Percentiles rank a stretch among this genome's conserved stretches.
Evolutionary conservation across 306 rosid genomes (phyloP).

Genomic region (Castanopsis chinensis): DNA sequence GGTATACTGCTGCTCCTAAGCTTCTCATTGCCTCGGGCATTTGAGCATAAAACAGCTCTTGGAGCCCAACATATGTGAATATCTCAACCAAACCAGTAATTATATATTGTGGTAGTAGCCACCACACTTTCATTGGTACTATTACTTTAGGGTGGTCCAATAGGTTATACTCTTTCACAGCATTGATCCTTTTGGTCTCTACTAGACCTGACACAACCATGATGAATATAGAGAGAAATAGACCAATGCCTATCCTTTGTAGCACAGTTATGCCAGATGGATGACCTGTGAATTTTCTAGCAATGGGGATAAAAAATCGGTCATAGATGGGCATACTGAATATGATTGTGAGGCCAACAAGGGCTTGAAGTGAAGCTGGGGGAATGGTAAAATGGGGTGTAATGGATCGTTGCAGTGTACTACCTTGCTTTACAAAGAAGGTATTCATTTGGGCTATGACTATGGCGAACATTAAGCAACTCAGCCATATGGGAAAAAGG

Average conservation of each 20-base stretch:
- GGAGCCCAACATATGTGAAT: constrained; percentile 30
- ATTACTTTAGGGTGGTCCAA: constrained; percentile 28
- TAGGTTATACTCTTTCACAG: constrained; percentile 16
- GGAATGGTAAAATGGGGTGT: constrained; percentile 59
- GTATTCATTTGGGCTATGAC: constrained; percentile 62
- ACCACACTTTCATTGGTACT: constrained; percentile 47
- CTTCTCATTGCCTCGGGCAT: constrained; percentile 46
- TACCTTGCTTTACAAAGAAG: constrained; percentile 64
- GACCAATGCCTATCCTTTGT: constrained; percentile 67
- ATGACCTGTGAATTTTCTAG: constrained; percentile 41
- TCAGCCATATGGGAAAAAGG: constrained; percentile 69
- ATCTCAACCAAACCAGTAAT: constrained; percentile 26
- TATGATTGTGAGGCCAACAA: constrained; percentile 49
- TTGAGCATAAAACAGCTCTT: constrained; percentile 45
- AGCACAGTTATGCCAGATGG: constrained; percentile 58
- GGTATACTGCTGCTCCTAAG: constrained; percentile 34
- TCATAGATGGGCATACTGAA: constrained; percentile 51
- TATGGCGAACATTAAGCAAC: constrained; percentile 55
- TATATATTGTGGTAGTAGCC: constrained; percentile 51
- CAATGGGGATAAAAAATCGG: constrained; percentile 38
- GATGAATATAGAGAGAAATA: constrained; percentile 49
- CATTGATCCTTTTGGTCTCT: constrained; percentile 43
- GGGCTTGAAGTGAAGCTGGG: constrained; percentile 65
- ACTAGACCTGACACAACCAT: constrained; percentile 57
- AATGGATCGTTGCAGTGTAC: constrained; percentile 45